Conservation (phyloP, 257 asterid species). For the Nicotiana undulata region DNA sequence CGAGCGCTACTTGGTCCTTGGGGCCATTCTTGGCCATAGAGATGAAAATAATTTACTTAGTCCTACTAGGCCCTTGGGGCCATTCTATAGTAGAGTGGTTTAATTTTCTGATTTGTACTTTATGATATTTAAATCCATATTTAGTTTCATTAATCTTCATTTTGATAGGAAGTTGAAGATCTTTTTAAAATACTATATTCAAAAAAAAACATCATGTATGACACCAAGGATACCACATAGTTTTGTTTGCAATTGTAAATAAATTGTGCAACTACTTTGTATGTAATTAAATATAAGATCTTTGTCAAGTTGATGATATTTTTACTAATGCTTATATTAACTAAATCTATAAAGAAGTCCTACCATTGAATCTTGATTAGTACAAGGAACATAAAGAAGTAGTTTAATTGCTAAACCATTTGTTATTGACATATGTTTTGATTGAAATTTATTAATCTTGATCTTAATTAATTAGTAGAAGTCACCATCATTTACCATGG, state of each 20-base stretch:
- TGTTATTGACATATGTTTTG: neutral
- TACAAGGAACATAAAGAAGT: slow-evolving; percentile 1
- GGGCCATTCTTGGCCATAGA: neutral
- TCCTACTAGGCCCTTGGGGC: neutral
- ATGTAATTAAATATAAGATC: neutral
- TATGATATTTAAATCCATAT: neutral
- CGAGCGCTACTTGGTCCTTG: neutral
- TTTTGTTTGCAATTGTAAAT: neutral
- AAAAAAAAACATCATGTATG: neutral
- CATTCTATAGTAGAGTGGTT: neutral
- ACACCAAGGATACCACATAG: neutral
- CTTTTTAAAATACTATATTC: neutral
- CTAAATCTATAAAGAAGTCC: neutral
- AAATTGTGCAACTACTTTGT: neutral
- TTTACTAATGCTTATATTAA: neutral
- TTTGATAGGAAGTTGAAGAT: neutral
- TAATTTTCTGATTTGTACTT: neutral
- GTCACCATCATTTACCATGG: neutral
- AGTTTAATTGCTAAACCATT: neutral
- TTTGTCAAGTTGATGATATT: neutral
- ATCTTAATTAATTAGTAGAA: neutral
- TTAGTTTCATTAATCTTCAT: neutral
- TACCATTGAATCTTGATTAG: neutral
- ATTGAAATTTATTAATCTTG: neutral
- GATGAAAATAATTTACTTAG: neutral